Conservation (phyloP, 352 stramenopile genomes). For the Globisporangium sylvaticum region DNA sequence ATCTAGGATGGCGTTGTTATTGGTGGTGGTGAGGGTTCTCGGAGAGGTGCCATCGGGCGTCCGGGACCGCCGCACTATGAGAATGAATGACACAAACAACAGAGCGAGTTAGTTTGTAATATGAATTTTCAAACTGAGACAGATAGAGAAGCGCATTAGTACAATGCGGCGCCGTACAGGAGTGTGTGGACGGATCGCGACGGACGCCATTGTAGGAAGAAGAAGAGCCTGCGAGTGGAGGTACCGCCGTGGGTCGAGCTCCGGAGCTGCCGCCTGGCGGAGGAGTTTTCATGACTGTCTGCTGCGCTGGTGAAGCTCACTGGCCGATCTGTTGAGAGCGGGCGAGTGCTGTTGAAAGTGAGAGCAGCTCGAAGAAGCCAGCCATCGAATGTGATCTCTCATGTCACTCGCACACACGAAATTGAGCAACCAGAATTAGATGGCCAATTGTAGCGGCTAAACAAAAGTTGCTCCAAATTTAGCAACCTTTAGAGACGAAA, state of each 20-base stretch:
- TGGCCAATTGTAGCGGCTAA: neutral
- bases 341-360: neutral
- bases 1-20: neutral
- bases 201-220: conserved; percentile 1
- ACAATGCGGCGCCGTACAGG: neutral
- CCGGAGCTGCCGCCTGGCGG: neutral
- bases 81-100: neutral
- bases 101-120: neutral
- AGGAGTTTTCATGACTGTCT: neutral
- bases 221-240: neutral
- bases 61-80: conserved; percentile 7
- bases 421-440: neutral
- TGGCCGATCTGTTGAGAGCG: no score
- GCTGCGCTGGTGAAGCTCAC: neutral
- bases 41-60: conserved; percentile 7
- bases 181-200: conserved; percentile 5
- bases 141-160: neutral
- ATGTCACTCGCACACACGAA: neutral
- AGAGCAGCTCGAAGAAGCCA: neutral
- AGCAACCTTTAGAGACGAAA: no score
- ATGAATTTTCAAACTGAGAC: neutral
- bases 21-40: neutral
- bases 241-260: neutral
- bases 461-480: neutral
- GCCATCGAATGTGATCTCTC: no score